Evolutionary conservation across 257 asterid species (phyloP), one percentile per base, ranked within the genome.

Genomic region (Ocimum tenuiflorum): DNA sequence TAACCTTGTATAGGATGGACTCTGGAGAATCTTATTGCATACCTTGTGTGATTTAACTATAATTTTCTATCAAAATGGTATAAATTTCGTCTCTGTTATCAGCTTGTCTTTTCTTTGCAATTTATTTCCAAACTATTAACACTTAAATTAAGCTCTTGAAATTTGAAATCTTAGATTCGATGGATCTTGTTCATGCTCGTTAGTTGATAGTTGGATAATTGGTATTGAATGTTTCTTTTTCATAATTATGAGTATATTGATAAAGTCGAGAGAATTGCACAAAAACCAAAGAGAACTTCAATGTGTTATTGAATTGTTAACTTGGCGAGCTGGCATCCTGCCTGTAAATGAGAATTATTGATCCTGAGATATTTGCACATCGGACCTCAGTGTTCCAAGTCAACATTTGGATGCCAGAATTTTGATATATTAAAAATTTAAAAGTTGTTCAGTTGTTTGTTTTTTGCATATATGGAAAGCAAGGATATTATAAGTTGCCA

Each of bases 111-210:
- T 65, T 52, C 17, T 51, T 22, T 36, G 24, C 22, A 51, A 43
- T 52, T 52, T 14, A 14, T 66, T 66, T 49, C 18, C 7, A 52
- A 20, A 36, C 15, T 24, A 36, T 66, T 10, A n/a, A 31, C 31
- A 22, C 3, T 5, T 14, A n/a, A 48, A 43, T 29, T 54, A 15
- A 42, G 57, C 46, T 39, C 46, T 63, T 43, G 54, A 22, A 39
- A 7, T 53, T 53, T 18, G 6, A 24, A 10, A 22, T 31, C 17
- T 8, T 14, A 8, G 8, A 7, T 67, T 12, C 29, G 58, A 45
- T 57, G 73, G 73, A 17, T 24, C 53, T 46, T 46, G 41, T 64
- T 64, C 22, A 10, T 33, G 45, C 19, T 19, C 18, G 18, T 56
- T 18, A 12, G 17, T 1, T 3, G 35, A 19, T 38, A 7, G 42